Evolutionary conservation across 2,329 filamentous ascomycete genomes (phyloP).

Genomic region (Ophiostoma quercus): DNA sequence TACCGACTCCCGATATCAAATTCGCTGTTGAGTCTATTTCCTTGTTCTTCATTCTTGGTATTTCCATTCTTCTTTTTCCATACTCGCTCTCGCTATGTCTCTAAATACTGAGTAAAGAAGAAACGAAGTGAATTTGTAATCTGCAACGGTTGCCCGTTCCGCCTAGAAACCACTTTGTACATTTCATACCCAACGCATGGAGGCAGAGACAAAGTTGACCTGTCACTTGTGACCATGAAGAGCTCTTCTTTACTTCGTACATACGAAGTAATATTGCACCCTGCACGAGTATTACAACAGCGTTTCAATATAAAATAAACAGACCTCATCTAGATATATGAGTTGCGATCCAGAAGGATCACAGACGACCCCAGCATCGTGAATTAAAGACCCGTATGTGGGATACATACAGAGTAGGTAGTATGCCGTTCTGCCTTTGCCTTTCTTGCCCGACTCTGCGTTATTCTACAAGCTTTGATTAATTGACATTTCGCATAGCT

Average conservation of each 20-base stretch:
- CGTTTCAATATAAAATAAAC: background rate
- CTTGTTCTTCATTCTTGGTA: background rate
- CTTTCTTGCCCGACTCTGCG: background rate
- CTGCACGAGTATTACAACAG: background rate
- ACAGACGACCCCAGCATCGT: background rate
- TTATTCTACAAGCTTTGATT: background rate
- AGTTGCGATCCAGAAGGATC: background rate
- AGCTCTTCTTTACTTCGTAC: too few relatives aligned
- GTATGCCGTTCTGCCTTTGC: background rate
- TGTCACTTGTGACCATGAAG: conserved; percentile 1
- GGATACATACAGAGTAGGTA: background rate
- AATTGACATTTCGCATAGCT: background rate
- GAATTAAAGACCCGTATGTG: background rate
- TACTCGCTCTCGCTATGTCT: background rate
- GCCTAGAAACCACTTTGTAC: background rate
- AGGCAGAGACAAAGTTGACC: conserved; percentile 1
- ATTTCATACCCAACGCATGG: background rate
- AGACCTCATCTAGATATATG: background rate
- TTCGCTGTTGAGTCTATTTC: too few relatives aligned
- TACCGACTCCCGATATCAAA: background rate
- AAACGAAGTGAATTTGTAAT: background rate
- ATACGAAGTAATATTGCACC: too few relatives aligned
- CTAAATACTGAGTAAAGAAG: too few relatives aligned
- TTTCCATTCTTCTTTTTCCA: background rate
- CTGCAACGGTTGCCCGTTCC: background rate